Base-by-base conservation (phyloP, 495 filamentous ascomycete genomes). In the Daldinia grandis region DNA sequence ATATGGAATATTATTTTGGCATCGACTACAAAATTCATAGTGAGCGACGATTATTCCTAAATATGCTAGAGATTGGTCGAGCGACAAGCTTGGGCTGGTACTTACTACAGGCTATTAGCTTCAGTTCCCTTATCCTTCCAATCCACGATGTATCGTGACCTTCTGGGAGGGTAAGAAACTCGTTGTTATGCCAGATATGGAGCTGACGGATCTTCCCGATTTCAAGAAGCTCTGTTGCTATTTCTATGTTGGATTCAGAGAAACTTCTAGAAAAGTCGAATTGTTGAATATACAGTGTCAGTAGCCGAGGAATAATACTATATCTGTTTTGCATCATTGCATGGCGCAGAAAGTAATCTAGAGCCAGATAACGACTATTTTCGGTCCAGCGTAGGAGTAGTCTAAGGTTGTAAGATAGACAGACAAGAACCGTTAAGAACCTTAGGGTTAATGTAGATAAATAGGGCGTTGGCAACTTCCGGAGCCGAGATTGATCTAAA, bases 81-180 rank as follows among this genome's bases (percentile, higher is more conserved):
- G 19, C 7, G 3, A 33, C 50, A 2, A 4, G 37, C 51, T 6
- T 15, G 4, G 1, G 47, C 21, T 27, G 33, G n/a, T 17, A 67
- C 69, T 63, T 9, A 71, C 69, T 15, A 35, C 6, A 51, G 28
- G 64, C 28, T 4, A 64, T 38, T n/a, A 72, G 19, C 31, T 42
- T 67, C n/a, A 72, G 21, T 37, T 72, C 69, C 21, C 12, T 19
- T 7, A 72, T 9, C 4, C 17, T 35, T 0, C 8, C 0, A 0
- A 64, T 10, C 37, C 30, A 68, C 12, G 17, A 25, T 1, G 19
- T 0, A 33, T 59, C 6, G 0, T 8, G 33, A 17, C 4, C 4
- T 56, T 0, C 31, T 25, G 10, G 28, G 10, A 63, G 59, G 17
- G 8, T 0, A 50, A 56, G 21, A 35, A 4, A 15, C 7, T 56